These are phyloP conservation scores for Cucumis hystrix DNA, from an alignment of 306 rosid species.

Conservation along the genomic window DNA sequence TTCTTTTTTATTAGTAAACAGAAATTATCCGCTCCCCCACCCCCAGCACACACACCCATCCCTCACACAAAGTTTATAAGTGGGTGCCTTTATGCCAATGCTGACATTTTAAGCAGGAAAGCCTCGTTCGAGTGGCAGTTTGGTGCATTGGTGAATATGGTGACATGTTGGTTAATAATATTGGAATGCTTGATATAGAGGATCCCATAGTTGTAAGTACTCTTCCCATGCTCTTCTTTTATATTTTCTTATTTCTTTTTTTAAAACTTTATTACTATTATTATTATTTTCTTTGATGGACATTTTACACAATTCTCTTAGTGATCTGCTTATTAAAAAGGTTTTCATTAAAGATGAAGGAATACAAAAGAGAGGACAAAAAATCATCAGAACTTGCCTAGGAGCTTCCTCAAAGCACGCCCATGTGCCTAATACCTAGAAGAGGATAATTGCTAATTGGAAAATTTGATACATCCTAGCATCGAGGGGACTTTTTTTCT, in stretches of 20 bases:
- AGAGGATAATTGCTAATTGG: no score
- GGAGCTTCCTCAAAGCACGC: no score
- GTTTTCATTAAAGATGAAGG: no score
- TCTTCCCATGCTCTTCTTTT: constrained; percentile 4
- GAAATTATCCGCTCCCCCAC: background rate
- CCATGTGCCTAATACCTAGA: no score
- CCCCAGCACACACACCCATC: background rate
- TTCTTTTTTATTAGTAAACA: constrained; percentile 13
- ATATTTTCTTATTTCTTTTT: background rate
- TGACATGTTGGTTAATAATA: constrained; percentile 70
- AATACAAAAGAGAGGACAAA: no score
- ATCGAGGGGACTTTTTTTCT: no score
- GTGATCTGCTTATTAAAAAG: no score
- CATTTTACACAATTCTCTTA: no score
- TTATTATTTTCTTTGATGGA: background rate
- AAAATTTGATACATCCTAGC: no score
- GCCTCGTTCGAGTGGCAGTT: constrained; percentile 91
- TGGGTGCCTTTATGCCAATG: background rate
- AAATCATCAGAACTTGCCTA: no score
- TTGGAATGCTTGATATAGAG: constrained; percentile 80
- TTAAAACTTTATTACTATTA: no score
- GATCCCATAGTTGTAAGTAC: constrained; percentile 76
- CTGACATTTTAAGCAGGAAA: constrained; percentile 50
- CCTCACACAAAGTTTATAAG: background rate
- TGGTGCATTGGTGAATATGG: constrained; percentile 99